phyloP scores from a whole-genome alignment of 2,329 filamentous ascomycete genomes.

The Xylariaceae sp. region DNA sequence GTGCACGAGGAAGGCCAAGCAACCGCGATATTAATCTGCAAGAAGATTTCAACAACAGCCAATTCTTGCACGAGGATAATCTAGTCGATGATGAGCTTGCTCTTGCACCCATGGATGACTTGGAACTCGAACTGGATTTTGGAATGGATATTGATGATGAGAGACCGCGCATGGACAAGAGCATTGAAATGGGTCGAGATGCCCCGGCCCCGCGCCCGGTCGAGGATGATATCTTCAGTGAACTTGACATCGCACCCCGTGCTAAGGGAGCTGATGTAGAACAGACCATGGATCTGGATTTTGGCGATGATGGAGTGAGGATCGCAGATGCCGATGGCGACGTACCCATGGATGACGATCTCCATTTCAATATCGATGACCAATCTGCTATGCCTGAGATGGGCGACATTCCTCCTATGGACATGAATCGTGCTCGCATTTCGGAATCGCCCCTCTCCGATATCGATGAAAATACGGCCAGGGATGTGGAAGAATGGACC shows the following conservation, averaged over 20 bases:
- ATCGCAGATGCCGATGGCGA: conserved; percentile 71
- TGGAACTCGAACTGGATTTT: conserved; percentile 77
- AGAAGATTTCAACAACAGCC: conserved; percentile 75
- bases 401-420: conserved; percentile 53
- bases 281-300: conserved; percentile 59
- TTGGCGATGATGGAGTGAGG: conserved; percentile 61
- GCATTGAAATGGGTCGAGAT: conserved; percentile 90
- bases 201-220: conserved; percentile 71
- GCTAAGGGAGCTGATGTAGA: conserved; percentile 65
- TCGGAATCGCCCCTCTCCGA: conserved; percentile 75
- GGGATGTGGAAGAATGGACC: conserved; percentile 66
- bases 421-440: conserved; percentile 66
- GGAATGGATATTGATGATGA: conserved; percentile 78
- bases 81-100: conserved; percentile 63
- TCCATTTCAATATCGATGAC: conserved; percentile 69
- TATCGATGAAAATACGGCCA: conserved; percentile 68
- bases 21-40: conserved; percentile 72
- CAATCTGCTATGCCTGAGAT: conserved; percentile 63
- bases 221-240: conserved; percentile 74
- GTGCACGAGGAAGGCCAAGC: conserved; percentile 52
- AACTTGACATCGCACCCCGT: conserved; percentile 64
- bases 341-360: conserved; percentile 67
- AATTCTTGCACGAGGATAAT: conserved; percentile 76
- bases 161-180: conserved; percentile 62
- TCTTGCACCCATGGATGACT: conserved; percentile 66